phyloP scores from a whole-genome alignment of 305 asterid species.

The Fraxinus sp. region DNA sequence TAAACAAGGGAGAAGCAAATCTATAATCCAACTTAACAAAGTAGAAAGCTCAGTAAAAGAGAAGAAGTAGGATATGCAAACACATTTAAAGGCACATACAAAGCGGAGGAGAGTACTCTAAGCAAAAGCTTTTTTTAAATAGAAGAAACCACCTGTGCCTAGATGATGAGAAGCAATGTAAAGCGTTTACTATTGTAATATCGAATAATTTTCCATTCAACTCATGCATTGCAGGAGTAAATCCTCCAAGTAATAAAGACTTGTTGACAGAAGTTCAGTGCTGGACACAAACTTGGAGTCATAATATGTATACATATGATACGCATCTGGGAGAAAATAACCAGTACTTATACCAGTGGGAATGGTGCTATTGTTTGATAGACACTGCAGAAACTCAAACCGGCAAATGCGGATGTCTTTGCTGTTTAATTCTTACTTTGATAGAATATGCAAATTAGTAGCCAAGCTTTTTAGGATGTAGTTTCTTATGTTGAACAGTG shows the following conservation, averaged over 20 bases:
- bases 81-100: not conserved
- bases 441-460: not conserved
- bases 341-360: not conserved
- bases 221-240: not conserved
- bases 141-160: not conserved
- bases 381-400: not conserved
- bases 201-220: not conserved
- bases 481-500: not conserved
- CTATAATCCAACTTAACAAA: slow-evolving; percentile 1
- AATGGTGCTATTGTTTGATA: not conserved
- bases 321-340: not conserved
- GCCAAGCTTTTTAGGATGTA: not conserved
- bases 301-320: not conserved
- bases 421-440: not conserved
- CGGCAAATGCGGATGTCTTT: not conserved
- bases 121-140: not conserved
- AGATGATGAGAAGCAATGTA: not conserved
- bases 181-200: not conserved
- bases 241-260: not conserved
- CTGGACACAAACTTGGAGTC: not conserved
- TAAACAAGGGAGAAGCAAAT: slow-evolving; percentile 7
- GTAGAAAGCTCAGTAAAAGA: not conserved
- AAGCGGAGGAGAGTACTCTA: not conserved
- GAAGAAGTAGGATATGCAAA: not conserved
- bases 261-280: not conserved